A percentile compares a stretch with the other conserved stretches of the same genome.
These are phyloP conservation scores for Diutina ranongensis DNA, from an alignment of 1,139 yeast genomes.

Conservation along the genomic window DNA sequence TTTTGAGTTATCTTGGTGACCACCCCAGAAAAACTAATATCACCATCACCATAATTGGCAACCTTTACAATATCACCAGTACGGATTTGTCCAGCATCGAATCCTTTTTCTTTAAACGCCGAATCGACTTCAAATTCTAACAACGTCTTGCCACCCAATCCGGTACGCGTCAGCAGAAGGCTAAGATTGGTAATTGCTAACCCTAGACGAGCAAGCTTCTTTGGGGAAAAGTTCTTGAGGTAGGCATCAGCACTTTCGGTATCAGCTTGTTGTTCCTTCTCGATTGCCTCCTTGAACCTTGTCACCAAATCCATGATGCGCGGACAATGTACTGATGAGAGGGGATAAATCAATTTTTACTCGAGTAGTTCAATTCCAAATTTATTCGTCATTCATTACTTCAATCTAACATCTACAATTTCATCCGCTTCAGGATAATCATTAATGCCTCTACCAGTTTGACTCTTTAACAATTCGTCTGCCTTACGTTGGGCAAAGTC, in stretches of 20 bases:
- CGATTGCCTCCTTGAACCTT: conserved; percentile 39
- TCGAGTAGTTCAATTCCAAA: too few species aligned
- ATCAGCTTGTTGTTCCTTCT: conserved; percentile 50
- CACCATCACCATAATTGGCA: conserved; percentile 16
- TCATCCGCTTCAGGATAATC: background rate
- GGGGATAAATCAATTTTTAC: too few species aligned
- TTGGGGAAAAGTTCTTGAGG: conserved; percentile 44
- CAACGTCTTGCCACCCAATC: conserved; percentile 68
- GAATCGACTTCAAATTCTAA: conserved; percentile 57
- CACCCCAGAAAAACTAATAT: conserved; percentile 43
- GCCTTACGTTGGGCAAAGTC: conserved; percentile 27
- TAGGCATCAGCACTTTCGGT: conserved; percentile 39
- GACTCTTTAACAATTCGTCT: conserved; percentile 7
- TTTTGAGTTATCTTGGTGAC: conserved; percentile 36
- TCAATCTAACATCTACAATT: background rate
- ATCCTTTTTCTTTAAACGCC: conserved; percentile 33
- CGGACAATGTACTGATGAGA: too few species aligned
- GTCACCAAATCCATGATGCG: background rate
- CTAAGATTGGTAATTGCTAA: conserved; percentile 61
- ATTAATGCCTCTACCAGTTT: background rate
- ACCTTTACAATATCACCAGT: conserved; percentile 70
- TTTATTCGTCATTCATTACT: background rate
- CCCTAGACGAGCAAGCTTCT: conserved; percentile 56
- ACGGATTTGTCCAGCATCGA: conserved; percentile 48
- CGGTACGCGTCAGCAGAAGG: conserved; percentile 54